Evolutionary conservation across 1,139 yeast species (phyloP).

Genomic region (Magnusiomyces fungicola): DNA sequence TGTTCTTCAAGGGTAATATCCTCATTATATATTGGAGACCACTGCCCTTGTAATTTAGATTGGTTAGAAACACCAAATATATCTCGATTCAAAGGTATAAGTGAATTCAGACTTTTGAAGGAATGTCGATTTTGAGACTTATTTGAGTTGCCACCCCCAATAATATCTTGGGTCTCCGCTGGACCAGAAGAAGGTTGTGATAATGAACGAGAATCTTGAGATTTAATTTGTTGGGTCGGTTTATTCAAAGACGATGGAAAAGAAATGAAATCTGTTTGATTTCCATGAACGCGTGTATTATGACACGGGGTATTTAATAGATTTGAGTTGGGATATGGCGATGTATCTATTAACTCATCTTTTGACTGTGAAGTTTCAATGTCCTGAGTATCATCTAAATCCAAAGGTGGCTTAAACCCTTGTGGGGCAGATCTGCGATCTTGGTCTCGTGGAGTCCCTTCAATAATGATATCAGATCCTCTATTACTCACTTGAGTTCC

Average conservation of each 20-base stretch:
- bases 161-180: no score
- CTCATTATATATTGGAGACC: not conserved
- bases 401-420: not conserved
- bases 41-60: no score
- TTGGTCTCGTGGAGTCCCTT: not conserved
- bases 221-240: not conserved
- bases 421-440: not conserved
- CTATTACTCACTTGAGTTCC: not conserved
- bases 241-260: no score
- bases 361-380: not conserved
- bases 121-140: no score
- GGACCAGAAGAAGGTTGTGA: no score
- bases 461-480: not conserved
- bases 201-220: not conserved
- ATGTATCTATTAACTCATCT: not conserved
- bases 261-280: no score
- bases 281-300: no score
- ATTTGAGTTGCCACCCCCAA: no score
- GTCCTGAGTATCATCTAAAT: not conserved
- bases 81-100: no score
- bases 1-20: not conserved
- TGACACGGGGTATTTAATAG: no score
- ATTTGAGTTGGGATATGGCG: not conserved
- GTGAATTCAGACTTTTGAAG: no score
- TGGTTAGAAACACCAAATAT: no score